phyloP scores from a whole-genome alignment of 305 asterid species.

The Fraxinus albicans region DNA sequence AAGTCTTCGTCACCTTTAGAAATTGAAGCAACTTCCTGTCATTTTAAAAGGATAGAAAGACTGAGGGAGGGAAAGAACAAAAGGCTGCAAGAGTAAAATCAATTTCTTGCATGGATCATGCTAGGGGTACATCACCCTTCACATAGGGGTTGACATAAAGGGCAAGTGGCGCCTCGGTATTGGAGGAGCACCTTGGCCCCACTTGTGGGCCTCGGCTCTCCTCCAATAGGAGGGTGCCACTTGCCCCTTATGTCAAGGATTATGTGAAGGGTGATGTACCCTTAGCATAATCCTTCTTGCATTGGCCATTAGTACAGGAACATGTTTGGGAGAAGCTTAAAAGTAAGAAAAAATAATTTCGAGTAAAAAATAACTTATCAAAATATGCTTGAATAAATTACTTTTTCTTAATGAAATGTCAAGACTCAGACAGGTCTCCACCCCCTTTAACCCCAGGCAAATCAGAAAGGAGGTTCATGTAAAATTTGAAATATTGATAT shows the following conservation, averaged over 20 bases:
- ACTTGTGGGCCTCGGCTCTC: too few relatives aligned
- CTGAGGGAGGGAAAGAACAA: background rate
- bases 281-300: too few relatives aligned
- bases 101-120: background rate
- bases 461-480: background rate
- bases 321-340: background rate
- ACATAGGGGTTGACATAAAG: too few relatives aligned
- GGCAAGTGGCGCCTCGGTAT: too few relatives aligned
- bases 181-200: too few relatives aligned
- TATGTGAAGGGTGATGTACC: too few relatives aligned
- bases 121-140: too few relatives aligned
- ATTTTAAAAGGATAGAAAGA: background rate
- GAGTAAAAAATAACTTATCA: background rate
- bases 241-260: too few relatives aligned
- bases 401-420: background rate
- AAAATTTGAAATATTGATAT: background rate
- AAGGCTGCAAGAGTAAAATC: background rate
- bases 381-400: background rate
- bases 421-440: background rate
- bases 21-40: constrained; percentile 76
- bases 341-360: background rate
- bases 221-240: too few relatives aligned
- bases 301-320: background rate
- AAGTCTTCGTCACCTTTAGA: constrained; percentile 54
- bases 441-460: background rate